A percentile compares a stretch with the other conserved stretches of the same genome.
phyloP scores from a whole-genome alignment of 1,284 basidiomycete genomes.

The Moniliophthora roreri region DNA sequence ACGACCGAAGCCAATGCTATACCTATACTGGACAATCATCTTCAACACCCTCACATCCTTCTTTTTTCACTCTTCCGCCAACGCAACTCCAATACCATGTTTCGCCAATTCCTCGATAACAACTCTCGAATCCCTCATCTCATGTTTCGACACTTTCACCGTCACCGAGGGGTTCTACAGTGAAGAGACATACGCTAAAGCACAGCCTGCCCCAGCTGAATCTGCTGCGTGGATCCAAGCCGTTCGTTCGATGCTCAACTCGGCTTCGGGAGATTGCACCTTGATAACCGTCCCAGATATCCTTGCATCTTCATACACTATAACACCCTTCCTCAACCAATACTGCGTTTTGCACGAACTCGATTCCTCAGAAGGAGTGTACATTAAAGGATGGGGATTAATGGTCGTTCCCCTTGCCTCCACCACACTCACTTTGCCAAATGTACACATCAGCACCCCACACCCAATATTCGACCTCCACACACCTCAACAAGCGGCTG shows the following conservation, averaged over 20 bases:
- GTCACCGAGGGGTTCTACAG: conserved; percentile 32
- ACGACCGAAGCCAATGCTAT: no score
- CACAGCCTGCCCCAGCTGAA: conserved; percentile 34
- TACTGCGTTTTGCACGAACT: conserved; percentile 39
- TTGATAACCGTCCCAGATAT: conserved; percentile 26
- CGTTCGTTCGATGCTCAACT: conserved; percentile 28
- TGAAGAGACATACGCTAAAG: conserved; percentile 28
- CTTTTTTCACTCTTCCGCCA: no score
- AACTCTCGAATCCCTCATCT: conserved; percentile 9
- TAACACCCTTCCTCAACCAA: conserved; percentile 26
- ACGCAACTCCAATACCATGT: not conserved
- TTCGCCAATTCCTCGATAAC: not conserved
- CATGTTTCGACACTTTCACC: conserved; percentile 26
- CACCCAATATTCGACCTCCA: conserved; percentile 38
- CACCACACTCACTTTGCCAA: not conserved
- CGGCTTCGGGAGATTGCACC: conserved; percentile 33
- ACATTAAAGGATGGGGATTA: conserved; percentile 42
- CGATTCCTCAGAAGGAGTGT: conserved; percentile 18
- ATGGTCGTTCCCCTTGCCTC: conserved; percentile 32
- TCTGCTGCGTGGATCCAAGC: conserved; percentile 30
- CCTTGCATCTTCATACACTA: conserved; percentile 23
- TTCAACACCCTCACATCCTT: not conserved
- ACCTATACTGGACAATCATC: no score
- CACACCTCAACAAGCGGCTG: conserved; percentile 37
- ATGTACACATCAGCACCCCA: conserved; percentile 38